A percentile compares a stretch with the other conserved stretches of the same genome.
phyloP scores from a whole-genome alignment of 2,329 filamentous ascomycete species.

The Aspergillus sp. region DNA sequence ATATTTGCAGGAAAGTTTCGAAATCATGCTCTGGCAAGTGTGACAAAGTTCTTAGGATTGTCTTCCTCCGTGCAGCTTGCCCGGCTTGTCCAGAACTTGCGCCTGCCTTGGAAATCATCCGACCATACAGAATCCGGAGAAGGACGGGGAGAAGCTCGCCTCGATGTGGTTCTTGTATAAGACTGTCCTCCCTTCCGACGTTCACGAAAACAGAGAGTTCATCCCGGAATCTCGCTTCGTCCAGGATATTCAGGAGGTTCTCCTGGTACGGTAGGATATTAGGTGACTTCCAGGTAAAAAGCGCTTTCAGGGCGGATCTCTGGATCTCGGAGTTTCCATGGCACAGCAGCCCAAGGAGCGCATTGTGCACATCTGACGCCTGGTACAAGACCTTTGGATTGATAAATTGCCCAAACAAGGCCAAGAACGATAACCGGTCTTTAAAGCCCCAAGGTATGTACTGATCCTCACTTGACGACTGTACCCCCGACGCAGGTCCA shows the following conservation, averaged over 20 bases:
- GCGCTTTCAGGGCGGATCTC: slow-evolving; percentile 69
- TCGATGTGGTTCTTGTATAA: slow-evolving; percentile 66
- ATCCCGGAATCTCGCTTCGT: slow-evolving; percentile 85
- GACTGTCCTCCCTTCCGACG: slow-evolving; percentile 52
- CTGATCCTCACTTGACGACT: slow-evolving; percentile 9
- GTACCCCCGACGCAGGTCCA: slow-evolving; percentile 11
- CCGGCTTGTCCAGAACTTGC: slow-evolving; percentile 68
- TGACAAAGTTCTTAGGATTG: slow-evolving; percentile 66
- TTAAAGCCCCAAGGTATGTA: slow-evolving; percentile 36
- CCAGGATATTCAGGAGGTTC: slow-evolving; percentile 73
- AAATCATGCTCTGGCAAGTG: slow-evolving; percentile 66
- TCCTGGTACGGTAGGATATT: slow-evolving; percentile 71
- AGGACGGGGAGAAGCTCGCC: slow-evolving; percentile 72
- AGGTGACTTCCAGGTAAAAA: slow-evolving; percentile 81
- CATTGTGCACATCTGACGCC: slow-evolving; percentile 63
- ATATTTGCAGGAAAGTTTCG: slow-evolving; percentile 71
- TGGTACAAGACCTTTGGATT: slow-evolving; percentile 81
- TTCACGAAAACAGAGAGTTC: slow-evolving; percentile 85
- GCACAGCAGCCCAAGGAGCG: slow-evolving; percentile 64
- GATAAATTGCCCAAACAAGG: slow-evolving; percentile 70
- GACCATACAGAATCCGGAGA: slow-evolving; percentile 78
- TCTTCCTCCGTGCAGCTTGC: slow-evolving; percentile 66
- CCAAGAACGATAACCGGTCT: slow-evolving; percentile 76
- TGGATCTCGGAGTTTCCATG: slow-evolving; percentile 91
- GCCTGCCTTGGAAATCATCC: slow-evolving; percentile 73